Evolutionary conservation across 768 basidiomycete genomes (phyloP).

Genomic region (Serendipita indica): DNA sequence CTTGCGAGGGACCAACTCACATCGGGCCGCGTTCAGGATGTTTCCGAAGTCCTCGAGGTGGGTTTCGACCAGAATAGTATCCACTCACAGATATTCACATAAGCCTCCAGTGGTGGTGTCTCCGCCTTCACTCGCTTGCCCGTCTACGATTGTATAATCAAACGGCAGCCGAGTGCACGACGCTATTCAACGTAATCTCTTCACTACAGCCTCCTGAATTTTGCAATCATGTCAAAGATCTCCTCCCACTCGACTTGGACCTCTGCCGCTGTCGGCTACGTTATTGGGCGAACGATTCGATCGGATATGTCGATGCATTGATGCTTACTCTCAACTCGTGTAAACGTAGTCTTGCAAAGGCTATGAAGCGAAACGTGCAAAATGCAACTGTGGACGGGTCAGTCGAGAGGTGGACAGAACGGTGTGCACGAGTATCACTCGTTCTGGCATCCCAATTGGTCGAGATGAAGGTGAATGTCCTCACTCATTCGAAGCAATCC

Average conservation of each 20-base stretch:
- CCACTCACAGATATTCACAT: background rate
- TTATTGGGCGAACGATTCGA: conserved; percentile 71
- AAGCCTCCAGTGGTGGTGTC: conserved; percentile 55
- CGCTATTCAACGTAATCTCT: conserved; percentile 53
- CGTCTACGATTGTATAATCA: conserved; percentile 77
- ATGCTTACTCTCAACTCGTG: conserved; percentile 45
- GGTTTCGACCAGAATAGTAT: conserved; percentile 19
- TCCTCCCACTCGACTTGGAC: conserved; percentile 38
- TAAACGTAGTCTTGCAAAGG: conserved; percentile 40
- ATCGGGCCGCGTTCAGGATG: conserved; percentile 50
- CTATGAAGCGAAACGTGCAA: conserved; percentile 26
- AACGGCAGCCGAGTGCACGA: conserved; percentile 68
- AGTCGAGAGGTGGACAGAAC: conserved; percentile 76
- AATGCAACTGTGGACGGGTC: conserved; percentile 15
- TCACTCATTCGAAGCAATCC: background rate
- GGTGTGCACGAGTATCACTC: conserved; percentile 55
- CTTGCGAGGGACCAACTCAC: conserved; percentile 74
- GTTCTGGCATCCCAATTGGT: conserved; percentile 70
- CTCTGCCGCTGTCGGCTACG: conserved; percentile 60
- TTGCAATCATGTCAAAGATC: conserved; percentile 32
- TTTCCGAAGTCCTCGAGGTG: conserved; percentile 50
- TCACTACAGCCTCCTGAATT: conserved; percentile 39
- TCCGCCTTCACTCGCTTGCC: conserved; percentile 63
- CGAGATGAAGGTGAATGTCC: conserved; percentile 56
- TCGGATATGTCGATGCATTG: conserved; percentile 67